Percentiles rank a stretch among this genome's conserved stretches.
These are phyloP conservation scores for Roridomyces roridus DNA, from an alignment of 768 basidiomycete genomes.

Conservation along the genomic window DNA sequence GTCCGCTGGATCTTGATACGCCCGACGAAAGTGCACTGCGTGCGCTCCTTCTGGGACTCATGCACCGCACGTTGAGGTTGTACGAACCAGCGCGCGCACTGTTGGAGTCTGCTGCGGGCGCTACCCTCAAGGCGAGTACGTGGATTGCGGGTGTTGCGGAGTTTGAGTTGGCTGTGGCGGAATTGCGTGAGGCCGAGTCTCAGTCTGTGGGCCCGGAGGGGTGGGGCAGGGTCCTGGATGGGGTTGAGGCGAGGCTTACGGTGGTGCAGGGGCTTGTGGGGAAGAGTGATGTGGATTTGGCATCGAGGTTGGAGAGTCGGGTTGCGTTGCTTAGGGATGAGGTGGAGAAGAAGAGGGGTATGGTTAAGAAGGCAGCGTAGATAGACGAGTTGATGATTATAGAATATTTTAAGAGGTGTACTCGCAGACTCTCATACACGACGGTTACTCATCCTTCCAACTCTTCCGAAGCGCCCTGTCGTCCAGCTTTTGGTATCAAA, in stretches of 20 bases:
- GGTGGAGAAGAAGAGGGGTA: constrained; percentile 57
- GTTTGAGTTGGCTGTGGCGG: constrained; percentile 76
- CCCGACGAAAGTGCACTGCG: constrained; percentile 75
- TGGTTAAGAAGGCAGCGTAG: too few relatives aligned
- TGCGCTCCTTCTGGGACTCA: constrained; percentile 70
- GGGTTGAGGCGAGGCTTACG: constrained; percentile 57
- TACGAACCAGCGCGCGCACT: constrained; percentile 52
- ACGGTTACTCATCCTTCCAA: too few relatives aligned
- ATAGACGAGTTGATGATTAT: too few relatives aligned
- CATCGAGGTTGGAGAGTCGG: constrained; percentile 71
- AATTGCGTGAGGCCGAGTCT: constrained; percentile 61
- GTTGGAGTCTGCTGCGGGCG: constrained; percentile 55
- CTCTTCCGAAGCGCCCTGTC: too few relatives aligned
- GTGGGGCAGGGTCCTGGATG: constrained; percentile 58
- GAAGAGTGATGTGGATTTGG: constrained; percentile 64
- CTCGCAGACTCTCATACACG: too few relatives aligned
- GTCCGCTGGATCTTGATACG: constrained; percentile 58
- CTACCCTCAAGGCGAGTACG: constrained; percentile 57
- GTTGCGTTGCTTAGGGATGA: constrained; percentile 74
- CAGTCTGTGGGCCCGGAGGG: constrained; percentile 32
- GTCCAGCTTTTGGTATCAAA: too few relatives aligned
- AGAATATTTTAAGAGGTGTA: too few relatives aligned
- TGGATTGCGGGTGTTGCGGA: constrained; percentile 73
- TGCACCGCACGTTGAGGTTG: constrained; percentile 61
- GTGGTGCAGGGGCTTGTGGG: constrained; percentile 52